Evolutionary conservation across 495 filamentous ascomycete genomes (phyloP), one percentile per base, ranked within the genome.

Genomic region (Letharia lupina): DNA sequence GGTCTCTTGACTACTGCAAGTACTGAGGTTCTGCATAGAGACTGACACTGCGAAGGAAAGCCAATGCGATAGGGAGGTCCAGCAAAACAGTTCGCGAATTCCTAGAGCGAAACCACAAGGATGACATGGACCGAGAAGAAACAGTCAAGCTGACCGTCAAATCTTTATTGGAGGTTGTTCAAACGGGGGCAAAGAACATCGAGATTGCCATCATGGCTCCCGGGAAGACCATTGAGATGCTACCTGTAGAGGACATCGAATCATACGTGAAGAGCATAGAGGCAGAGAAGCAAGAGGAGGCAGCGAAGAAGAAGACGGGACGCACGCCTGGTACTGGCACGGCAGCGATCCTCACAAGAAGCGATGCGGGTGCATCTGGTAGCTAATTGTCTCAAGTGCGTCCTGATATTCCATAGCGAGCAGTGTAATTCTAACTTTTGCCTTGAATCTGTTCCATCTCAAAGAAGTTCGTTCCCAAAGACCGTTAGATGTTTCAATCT

Each of bases 1-100:
- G 31, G 61, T 85, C 74, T 52, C 41, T 65, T 33, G 59, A 62
- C 60, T 52, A 28, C 57, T 50, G 63, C 54, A 70, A 50, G 12
- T 61, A 48, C 12, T 57, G 20, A 47, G 20, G 9, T 18, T 60
- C 39, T 58, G 28, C 16, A 35, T 28, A 7, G 33, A 60, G 39
- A 10, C 68, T 72, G 58, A 73, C 28, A 1, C 42, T 18, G 39
- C 54, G 16, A 71, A 97, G 93, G 94, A 98, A 98, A 86, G 95
- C 94, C 70, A 98, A 98, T 74, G 94, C 94, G 61, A 98, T 98
- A 75, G 94, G 94, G 57, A 87, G 94, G 71, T 96, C 93, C 28
- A 95, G 90, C 84, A 98, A 98, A 83, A 98, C 94, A 7, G 94
- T 98, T 50, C 87, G 94, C 65, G 94, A 98, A 75, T 98, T 98